Base-by-base conservation (phyloP, 2,329 filamentous ascomycete species). In the Aspergillus awamori region DNA sequence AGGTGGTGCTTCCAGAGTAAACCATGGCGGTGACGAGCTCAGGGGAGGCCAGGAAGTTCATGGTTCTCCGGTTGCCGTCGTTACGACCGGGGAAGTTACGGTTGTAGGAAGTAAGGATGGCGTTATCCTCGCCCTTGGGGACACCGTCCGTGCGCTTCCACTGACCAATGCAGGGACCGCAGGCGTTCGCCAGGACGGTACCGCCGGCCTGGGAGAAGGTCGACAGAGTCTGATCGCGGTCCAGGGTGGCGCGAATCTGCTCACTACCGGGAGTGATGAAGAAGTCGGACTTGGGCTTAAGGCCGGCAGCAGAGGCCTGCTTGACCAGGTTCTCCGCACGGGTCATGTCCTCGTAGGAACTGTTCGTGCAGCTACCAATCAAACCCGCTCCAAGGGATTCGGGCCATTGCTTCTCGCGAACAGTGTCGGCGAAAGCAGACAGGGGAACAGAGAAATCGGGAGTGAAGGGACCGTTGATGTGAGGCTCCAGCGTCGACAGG, bases 341-440 rank as follows among this genome's bases (percentile, higher is more conserved):
- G 38, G 93, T 96, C 95, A 99, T 99, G 76, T 99, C 95, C 79
- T 97, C 90, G 77, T 98, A 99, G 2, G 95, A 98, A 77, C 92
- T 96, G 84, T 99, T 99, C 54, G 95, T 99, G 83, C 95, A 99
- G 81, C 93, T 97, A 63, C 95, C 95, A 74, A 99, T 99, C 58
- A 99, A 85, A 55, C 93, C 93, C 26, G 95, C 94, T 11, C 93
- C 95, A 63, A 99, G 89, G 65, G 89, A 92, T 74, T 91, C 86
- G 2, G 95, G 95, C 95, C 95, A 99, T 54, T 90, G 82, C 77
- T 97, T 92, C 69, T 89, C 84, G 77, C 90, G 84, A 22, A 97
- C 92, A 2, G 90, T 88, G 61, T 91, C 85, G 74, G 93, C 92
- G 82, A 99, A 99, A 73, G 89, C 85, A 53, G 93, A 97, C 58